Evolutionary conservation across 306 rosid genomes (phyloP).

Genomic region (Citrullus mucosospermus): DNA sequence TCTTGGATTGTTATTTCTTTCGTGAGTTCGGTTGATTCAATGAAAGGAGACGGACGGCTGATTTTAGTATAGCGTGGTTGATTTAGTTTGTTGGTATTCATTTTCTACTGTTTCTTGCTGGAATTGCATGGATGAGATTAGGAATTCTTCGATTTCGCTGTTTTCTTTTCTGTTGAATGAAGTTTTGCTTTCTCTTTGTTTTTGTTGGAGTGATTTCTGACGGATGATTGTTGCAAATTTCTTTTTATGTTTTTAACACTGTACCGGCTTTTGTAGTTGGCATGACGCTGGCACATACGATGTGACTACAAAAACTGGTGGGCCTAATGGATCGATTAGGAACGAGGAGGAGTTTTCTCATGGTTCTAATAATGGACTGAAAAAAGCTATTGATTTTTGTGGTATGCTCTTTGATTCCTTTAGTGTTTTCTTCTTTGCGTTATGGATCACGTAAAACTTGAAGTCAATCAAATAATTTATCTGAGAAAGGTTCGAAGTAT

Average conservation of each 20-base stretch:
- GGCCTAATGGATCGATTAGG: conserved; percentile 85
- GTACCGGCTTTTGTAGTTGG: conserved; percentile 39
- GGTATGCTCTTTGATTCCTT: conserved; percentile 24
- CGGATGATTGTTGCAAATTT: neutral
- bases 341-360: conserved; percentile 74
- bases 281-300: conserved; percentile 97
- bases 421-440: neutral
- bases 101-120: neutral
- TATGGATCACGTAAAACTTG: neutral
- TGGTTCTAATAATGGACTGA: conserved; percentile 71
- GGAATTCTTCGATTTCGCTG: neutral
- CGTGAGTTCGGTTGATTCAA: neutral
- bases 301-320: conserved; percentile 59
- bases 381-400: conserved; percentile 78
- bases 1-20: neutral
- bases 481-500: neutral
- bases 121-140: neutral
- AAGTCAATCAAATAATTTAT: neutral
- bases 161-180: neutral
- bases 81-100: neutral
- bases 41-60: neutral
- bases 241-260: neutral
- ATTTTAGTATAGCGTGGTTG: neutral
- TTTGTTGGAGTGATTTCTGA: neutral
- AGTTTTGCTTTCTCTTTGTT: neutral